phyloP scores from a whole-genome alignment of 2,329 filamentous ascomycete genomes.

The Alternaria burnsii region DNA sequence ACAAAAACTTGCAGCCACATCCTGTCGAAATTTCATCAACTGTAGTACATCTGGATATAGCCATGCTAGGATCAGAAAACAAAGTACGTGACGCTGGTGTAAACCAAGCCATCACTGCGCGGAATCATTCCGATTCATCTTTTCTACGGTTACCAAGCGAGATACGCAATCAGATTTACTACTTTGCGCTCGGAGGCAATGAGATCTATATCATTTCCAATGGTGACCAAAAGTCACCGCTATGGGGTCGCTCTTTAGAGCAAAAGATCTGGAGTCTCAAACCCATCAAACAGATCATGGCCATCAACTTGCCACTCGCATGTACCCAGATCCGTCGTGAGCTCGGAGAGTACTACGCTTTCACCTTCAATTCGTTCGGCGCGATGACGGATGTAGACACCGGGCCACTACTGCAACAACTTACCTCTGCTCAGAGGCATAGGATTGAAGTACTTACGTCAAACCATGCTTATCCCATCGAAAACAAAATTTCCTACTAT shows the following conservation, averaged over 20 bases:
- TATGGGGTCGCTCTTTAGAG: not conserved
- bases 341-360: not conserved
- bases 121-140: not conserved
- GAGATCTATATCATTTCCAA: not conserved
- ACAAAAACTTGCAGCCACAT: too few relatives aligned
- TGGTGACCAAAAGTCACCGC: too few relatives aligned
- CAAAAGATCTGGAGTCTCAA: not conserved
- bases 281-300: not conserved
- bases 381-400: not conserved
- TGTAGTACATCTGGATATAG: too few relatives aligned
- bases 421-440: too few relatives aligned
- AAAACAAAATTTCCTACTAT: too few relatives aligned
- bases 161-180: not conserved
- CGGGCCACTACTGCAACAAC: too few relatives aligned
- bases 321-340: not conserved
- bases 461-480: too few relatives aligned
- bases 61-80: not conserved
- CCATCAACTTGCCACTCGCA: not conserved
- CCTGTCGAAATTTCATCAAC: too few relatives aligned
- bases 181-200: not conserved
- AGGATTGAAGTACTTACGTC: too few relatives aligned
- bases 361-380: not conserved
- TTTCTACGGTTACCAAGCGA: not conserved
- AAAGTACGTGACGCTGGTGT: not conserved
- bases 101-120: fast-evolving